Evolutionary conservation across 2,329 filamentous ascomycete genomes (phyloP), one percentile per base, ranked within the genome.

Genomic region (Pezicula carpinea): DNA sequence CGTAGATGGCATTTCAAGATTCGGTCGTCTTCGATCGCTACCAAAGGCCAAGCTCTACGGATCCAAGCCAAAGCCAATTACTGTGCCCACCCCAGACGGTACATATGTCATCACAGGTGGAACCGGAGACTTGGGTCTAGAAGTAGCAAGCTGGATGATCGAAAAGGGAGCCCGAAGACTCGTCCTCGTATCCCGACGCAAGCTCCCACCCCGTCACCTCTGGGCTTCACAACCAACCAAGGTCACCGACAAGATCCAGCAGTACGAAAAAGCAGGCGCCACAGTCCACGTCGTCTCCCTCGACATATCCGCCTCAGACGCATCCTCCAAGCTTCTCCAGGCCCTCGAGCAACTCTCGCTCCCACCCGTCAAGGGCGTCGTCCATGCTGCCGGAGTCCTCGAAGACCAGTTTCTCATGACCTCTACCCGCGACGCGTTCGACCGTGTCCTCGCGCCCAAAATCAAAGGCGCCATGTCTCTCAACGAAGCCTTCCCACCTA

Each of bases 71-170:
- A n/a, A 38, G 5, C 33, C 11, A 13, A 15, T 40, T n/a, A 29
- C 26, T 29, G 2, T 29, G 13, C 26, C 26, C 26, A 18, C 31
- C 10, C 38, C 43, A 7, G 58, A 65, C n/a, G 68, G 69, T 2
- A 71, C 69, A 0, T 73, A 73, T 47, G 23, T 73, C 15, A 64
- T 73, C 21, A 69, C 69, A 13, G 69, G 69, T 35, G 68, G 68
- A 1, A 56, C 71, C 13, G 68, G 69, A 2, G 63, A 61, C 10
- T 60, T 73, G 2, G 70, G 69, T 1, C 60, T 72, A 4, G 64
- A 64, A 36, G 56, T 65, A 0, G 62, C 64, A 6, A 53, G 60
- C 11, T 71, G 65, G 46, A 52, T 73, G 3, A 63, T 66, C 1
- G 57, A 66, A 23, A 63, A 68, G n/a, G 68, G 68, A 0, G 70